Conservation (phyloP, 441 rosid genomes). For the Brassica hybrid region DNA sequence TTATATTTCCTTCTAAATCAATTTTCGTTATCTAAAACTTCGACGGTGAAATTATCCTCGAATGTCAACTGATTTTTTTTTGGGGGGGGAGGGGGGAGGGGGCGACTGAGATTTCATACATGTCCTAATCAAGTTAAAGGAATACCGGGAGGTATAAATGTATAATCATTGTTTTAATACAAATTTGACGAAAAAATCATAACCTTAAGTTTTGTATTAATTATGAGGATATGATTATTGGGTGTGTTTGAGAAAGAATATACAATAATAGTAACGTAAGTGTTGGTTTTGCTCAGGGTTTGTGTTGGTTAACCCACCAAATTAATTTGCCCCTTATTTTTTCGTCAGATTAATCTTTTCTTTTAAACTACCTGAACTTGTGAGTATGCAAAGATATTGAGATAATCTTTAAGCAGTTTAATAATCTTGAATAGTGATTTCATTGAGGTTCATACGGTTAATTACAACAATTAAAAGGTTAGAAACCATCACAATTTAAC, state of each 20-base stretch:
- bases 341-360: not conserved
- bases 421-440: not conserved
- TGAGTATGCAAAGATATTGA: not conserved
- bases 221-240: slow-evolving; percentile 10
- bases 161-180: not conserved
- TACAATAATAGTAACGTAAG: slow-evolving; percentile 22
- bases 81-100: too few relatives aligned
- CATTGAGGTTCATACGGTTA: slow-evolving; percentile 4
- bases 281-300: slow-evolving; percentile 17
- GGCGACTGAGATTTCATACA: not conserved
- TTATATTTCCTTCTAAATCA: too few relatives aligned
- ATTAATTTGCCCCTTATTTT: slow-evolving; percentile 2
- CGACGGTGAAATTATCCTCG: too few relatives aligned
- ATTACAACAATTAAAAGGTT: not conserved
- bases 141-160: not conserved
- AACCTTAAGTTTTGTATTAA: slow-evolving; percentile 9
- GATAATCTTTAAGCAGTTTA: not conserved
- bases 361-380: not conserved
- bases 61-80: too few relatives aligned
- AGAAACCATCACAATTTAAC: slow-evolving; percentile 5
- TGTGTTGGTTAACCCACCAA: slow-evolving; percentile 30
- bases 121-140: not conserved
- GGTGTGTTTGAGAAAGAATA: slow-evolving; percentile 12
- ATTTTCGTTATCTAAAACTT: too few relatives aligned
- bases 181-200: not conserved